Evolutionary conservation across 2,329 filamentous ascomycete species (phyloP), one percentile per base, ranked within the genome.

Genomic region (Neophaeococcomyces aloes): DNA sequence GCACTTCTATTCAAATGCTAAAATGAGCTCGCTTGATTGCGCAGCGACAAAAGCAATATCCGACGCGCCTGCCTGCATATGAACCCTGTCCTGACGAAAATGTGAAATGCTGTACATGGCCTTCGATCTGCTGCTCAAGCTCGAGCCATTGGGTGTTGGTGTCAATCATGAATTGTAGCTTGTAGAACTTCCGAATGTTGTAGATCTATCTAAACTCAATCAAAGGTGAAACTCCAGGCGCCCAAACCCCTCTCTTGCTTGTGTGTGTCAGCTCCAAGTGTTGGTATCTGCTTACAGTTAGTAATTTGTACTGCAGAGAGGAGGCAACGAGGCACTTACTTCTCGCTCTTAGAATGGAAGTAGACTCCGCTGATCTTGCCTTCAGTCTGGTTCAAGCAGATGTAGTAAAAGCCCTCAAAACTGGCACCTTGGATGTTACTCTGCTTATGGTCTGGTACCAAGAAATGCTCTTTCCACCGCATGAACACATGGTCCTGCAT

Each of bases 371-470:
- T 88, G 31, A 98, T 83, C 51, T 76, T 81, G 6, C 89, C 91
- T 51, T 81, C 76, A 38, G 86, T 69, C 65, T 96, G 89, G 63
- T 96, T 94, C 69, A 96, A 96, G 67, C 88, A 95, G 53, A 98
- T 96, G 59, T 98, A 98, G 62, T 96, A 98, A 61, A 98, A 98
- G 0, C 91, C 91, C 60, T 98, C 91, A 48, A 96, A 98, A 59
- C 89, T 96, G 6, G 91, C 91, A 14, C 91, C 91, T 27, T 79
- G 84, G 49, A 98, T 94, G 8, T 85, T 93, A 48, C 82, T 77
- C 15, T 96, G 87, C 13, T 85, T 78, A 61, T 98, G 91, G 58
- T 98, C 88, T 1, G 91, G 91, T 1, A 98, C 91, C 1, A 98
- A 70, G 57, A 98, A 98, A 57, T 94, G 87, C 60, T 98, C 91